Base-by-base conservation (phyloP, 73 alveolate genomes). In the Tetrahymena thermophila region DNA sequence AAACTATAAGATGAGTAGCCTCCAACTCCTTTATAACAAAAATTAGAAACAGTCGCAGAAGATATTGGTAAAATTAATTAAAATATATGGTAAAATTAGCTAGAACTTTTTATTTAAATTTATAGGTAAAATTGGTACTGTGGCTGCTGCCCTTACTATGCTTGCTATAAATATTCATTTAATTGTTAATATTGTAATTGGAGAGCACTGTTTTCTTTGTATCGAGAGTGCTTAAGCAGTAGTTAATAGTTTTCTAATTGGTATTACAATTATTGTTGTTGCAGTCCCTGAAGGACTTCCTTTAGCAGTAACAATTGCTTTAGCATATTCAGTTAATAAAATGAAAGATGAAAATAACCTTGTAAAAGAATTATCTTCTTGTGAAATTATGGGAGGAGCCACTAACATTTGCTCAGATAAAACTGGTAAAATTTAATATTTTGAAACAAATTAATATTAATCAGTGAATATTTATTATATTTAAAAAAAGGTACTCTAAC, bases 241-340 rank as follows among this genome's bases (percentile, higher is more conserved):
- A 56, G 96, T 94, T 85, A 42, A 95, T 95, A 93, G 96, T 93
- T 93, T 99, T 37, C 96, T 97, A 93, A 95, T 98, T 56, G 99
- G 99, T 56, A 97, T 99, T 83, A 97, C 99, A 25, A 97, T 99
- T 34, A 96, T 99, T 37, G 99, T 98, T 34, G 99, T 99, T 42
- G 99, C 99, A 37, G 99, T 98, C 35, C 99, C 99, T 44, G 99
- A 99, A 97, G 99, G 99, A n/a, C 97, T 99, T 14, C 99, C 99
- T 43, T 96, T 99, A 43, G 99, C 99, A 5, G 99, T 99, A 28
- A 98, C 99, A 94, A 96, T 99, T 93, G 97, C 99, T 37, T 94
- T 99, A 42, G 98, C 99, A 43, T 99, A 96, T 96, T 97, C 99
- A 55, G 99, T 98, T 15, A 98, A 96, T 93, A 96, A 97, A 96